Percentiles rank a stretch among this genome's conserved stretches.
phyloP scores from a whole-genome alignment of 1,284 basidiomycete species.

The Ganoderma boninense region DNA sequence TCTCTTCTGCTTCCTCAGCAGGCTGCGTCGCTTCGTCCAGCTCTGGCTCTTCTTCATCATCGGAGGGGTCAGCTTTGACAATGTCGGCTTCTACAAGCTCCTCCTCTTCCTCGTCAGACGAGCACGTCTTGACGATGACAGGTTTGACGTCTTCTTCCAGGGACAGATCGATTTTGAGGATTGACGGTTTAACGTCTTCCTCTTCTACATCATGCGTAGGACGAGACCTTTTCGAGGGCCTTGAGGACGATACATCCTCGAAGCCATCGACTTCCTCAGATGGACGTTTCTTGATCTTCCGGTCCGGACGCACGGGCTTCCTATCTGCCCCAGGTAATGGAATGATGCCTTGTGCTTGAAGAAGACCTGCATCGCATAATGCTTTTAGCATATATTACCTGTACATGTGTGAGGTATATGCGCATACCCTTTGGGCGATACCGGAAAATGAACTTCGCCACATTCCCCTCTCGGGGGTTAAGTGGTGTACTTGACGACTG shows the following conservation, averaged over 20 bases:
- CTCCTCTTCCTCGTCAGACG: conserved; percentile 8
- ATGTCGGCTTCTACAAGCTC: conserved; percentile 3
- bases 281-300: conserved; percentile 4
- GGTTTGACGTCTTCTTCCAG: conserved; percentile 12
- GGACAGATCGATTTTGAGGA: neutral
- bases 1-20: neutral
- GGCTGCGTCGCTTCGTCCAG: neutral
- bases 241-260: neutral
- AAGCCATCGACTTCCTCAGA: neutral
- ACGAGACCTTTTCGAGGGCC: neutral
- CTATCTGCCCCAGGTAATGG: conserved; percentile 10
- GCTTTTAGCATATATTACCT: neutral
- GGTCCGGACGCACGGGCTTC: neutral
- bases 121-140: neutral
- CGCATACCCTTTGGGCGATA: conserved; percentile 3
- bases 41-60: conserved; percentile 8
- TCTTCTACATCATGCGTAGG: neutral
- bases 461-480: conserved; percentile 5
- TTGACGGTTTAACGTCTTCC: conserved; percentile 9
- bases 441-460: conserved; percentile 19
- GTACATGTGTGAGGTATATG: neutral
- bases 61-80: neutral
- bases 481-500: conserved; percentile 11
- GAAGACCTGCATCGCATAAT: conserved; percentile 8
- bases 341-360: conserved; percentile 27